These are phyloP conservation scores for Verticillium isaacii DNA, from an alignment of 2,329 filamentous ascomycete species.

Conservation along the genomic window DNA sequence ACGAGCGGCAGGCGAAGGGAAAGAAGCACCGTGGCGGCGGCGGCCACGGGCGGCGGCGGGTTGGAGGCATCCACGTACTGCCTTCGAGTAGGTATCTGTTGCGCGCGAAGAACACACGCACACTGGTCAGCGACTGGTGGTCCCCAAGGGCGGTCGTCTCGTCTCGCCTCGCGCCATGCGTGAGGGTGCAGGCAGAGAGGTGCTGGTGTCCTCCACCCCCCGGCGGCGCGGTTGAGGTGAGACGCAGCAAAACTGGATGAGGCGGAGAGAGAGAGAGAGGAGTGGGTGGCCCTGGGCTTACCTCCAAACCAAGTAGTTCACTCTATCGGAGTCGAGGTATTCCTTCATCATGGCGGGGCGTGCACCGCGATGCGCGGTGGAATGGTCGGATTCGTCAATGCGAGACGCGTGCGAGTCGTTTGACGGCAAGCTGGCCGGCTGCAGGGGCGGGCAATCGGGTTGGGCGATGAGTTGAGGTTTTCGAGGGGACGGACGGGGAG, in stretches of 20 bases:
- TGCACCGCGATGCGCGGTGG: conserved; percentile 13
- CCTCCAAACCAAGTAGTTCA: conserved; percentile 70
- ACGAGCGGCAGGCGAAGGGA: neutral
- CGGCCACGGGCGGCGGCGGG: neutral
- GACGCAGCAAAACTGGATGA: conserved; percentile 12
- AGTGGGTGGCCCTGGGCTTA: conserved; percentile 38
- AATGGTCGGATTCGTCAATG: conserved; percentile 2
- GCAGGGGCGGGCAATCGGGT: neutral
- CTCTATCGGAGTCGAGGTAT: conserved; percentile 59
- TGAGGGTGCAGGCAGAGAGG: neutral
- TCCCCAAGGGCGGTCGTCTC: neutral
- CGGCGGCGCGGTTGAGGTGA: conserved; percentile 4
- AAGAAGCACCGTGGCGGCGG: neutral
- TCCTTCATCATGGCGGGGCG: conserved; percentile 48
- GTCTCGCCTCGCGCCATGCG: neutral
- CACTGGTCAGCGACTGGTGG: neutral
- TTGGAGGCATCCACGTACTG: conserved; percentile 42
- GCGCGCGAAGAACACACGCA: neutral
- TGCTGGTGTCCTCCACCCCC: too few species aligned
- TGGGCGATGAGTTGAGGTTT: conserved; percentile 1
- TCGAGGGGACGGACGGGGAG: neutral
- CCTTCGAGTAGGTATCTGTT: conserved; percentile 56
- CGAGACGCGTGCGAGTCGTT: neutral
- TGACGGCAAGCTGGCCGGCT: neutral
- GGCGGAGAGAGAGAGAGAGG: conserved; percentile 4